Conservation (phyloP, 192 early-diverging fungal species). For the Coemansia sp. region DNA sequence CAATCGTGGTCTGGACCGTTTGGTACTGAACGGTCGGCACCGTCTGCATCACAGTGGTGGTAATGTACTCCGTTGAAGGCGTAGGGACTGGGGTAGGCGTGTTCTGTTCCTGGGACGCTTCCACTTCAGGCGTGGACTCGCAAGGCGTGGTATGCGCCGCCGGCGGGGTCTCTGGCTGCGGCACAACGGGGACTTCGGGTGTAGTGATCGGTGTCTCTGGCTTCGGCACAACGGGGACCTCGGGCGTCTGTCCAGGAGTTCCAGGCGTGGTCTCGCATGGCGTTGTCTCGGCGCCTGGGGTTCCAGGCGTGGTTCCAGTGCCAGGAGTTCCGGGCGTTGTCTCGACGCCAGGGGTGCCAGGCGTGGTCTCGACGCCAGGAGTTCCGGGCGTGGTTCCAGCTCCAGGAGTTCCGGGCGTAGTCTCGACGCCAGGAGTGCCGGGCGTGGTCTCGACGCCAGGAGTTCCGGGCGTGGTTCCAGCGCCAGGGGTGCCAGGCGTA, state of each 20-base stretch:
- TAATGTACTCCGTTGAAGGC: conserved; percentile 15
- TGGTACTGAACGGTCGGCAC: conserved; percentile 35
- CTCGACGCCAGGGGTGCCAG: neutral
- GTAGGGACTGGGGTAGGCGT: conserved; percentile 9
- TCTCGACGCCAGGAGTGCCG: neutral
- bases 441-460: conserved; percentile 6
- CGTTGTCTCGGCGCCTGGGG: neutral
- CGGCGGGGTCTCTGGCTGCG: too few species aligned
- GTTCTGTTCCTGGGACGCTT: conserved; percentile 6
- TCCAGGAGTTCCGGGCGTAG: neutral
- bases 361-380: neutral
- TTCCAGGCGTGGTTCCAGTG: conserved; percentile 12
- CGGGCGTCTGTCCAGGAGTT: too few species aligned
- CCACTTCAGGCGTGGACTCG: too few species aligned
- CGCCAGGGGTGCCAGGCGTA: conserved; percentile 4
- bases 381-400: conserved; percentile 9
- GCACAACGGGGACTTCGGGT: too few species aligned
- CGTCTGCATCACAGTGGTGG: conserved; percentile 27
- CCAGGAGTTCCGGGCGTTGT: neutral
- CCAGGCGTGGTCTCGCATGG: conserved; percentile 8
- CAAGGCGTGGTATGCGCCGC: too few species aligned
- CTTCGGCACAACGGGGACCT: too few species aligned
- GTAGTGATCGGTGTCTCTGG: too few species aligned
- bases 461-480: neutral
- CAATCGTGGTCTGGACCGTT: conserved; percentile 28